Conservation (phyloP, 2,329 filamentous ascomycete species). For the Raffaelea arxii region DNA sequence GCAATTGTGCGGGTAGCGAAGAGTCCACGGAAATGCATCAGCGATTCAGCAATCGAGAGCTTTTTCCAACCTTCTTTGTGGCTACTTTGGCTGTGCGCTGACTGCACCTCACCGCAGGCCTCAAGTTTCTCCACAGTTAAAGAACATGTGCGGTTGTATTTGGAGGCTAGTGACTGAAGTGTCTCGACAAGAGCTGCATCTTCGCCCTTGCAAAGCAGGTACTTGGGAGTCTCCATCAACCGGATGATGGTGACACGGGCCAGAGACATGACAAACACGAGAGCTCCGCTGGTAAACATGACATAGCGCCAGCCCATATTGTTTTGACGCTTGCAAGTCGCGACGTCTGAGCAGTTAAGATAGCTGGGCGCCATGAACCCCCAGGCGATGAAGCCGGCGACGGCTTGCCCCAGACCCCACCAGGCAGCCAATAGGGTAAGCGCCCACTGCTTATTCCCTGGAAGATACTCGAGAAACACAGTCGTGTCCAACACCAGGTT, state of each 20-base stretch:
- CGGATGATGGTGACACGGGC: slow-evolving; percentile 42
- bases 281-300: slow-evolving; percentile 34
- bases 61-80: slow-evolving; percentile 13
- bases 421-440: slow-evolving; percentile 51
- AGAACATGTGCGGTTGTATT: slow-evolving; percentile 28
- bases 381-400: slow-evolving; percentile 40
- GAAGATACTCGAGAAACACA: slow-evolving; percentile 36
- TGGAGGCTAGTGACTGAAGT: slow-evolving; percentile 26
- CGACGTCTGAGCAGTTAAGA: slow-evolving; percentile 31
- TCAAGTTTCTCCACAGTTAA: slow-evolving; percentile 35
- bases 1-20: slow-evolving; percentile 52
- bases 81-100: slow-evolving; percentile 26
- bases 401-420: slow-evolving; percentile 39
- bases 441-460: slow-evolving; percentile 51
- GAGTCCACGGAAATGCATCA: slow-evolving; percentile 52
- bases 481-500: slow-evolving; percentile 55
- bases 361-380: slow-evolving; percentile 31
- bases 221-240: slow-evolving; percentile 52
- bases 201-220: slow-evolving; percentile 40
- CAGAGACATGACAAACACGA: slow-evolving; percentile 40
- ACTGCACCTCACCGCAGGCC: slow-evolving; percentile 32
- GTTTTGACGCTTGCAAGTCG: slow-evolving; percentile 37
- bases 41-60: slow-evolving; percentile 22
- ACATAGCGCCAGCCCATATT: slow-evolving; percentile 44
- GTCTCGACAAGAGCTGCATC: slow-evolving; percentile 40